A percentile compares a stretch with the other conserved stretches of the same genome.
These are phyloP conservation scores for Hebeloma cylindrosporum DNA, from an alignment of 768 basidiomycete species.

Conservation along the genomic window DNA sequence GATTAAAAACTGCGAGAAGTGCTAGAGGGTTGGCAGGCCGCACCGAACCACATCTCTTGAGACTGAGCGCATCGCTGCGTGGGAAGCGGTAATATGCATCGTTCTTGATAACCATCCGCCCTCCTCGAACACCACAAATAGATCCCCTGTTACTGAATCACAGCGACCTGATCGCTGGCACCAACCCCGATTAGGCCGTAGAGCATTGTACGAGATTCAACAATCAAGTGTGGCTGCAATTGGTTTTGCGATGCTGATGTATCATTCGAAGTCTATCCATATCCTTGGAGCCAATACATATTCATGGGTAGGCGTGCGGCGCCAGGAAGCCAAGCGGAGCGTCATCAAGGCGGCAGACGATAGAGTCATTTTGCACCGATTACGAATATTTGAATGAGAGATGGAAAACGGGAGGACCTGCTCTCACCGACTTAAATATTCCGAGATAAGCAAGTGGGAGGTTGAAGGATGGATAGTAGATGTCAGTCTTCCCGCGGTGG, in stretches of 20 bases:
- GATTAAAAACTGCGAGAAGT: no score
- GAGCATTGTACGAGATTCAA: slow-evolving; percentile 2
- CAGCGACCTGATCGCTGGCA: slow-evolving; percentile 28
- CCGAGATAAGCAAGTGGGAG: no score
- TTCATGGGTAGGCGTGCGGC: slow-evolving; percentile 13
- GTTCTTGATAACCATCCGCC: slow-evolving; percentile 17
- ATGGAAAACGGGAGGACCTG: no score
- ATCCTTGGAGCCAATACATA: slow-evolving; percentile 11
- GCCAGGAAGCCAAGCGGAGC: slow-evolving; percentile 18
- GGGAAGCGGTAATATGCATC: slow-evolving; percentile 9
- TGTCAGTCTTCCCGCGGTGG: slow-evolving; percentile 4
- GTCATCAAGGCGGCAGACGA: slow-evolving; percentile 14
- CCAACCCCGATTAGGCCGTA: slow-evolving; percentile 15
- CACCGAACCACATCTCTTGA: no score
- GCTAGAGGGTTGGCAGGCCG: no score
- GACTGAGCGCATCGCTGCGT: slow-evolving; percentile 3
- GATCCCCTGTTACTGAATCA: slow-evolving; percentile 15
- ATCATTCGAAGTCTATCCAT: no score
- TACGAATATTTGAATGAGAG: no score
- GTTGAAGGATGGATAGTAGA: no score
- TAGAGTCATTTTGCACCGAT: no score
- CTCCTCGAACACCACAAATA: slow-evolving; percentile 19
- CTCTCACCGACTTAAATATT: no score
- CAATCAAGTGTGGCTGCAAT: neutral
- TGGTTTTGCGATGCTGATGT: no score